Percentiles rank a stretch among this genome's conserved stretches.
Evolutionary conservation across 371 early-diverging fungal genomes (phyloP).

Genomic region (Lichtheimia hyalospora): DNA sequence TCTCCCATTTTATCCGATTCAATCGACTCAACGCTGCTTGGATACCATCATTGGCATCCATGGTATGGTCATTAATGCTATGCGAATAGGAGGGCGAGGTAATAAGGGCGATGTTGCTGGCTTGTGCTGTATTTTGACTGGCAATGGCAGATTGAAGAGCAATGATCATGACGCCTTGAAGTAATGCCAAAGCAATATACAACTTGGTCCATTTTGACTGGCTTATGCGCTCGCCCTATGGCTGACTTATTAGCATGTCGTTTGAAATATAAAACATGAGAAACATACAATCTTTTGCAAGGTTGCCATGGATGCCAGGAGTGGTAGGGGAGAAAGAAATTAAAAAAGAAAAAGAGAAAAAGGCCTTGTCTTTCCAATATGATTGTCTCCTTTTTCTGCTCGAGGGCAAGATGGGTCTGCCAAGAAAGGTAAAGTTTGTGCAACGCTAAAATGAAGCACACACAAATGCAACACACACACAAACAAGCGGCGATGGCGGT

Average conservation of each 20-base stretch:
- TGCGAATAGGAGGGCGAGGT: background rate
- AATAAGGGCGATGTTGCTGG: conserved; percentile 11
- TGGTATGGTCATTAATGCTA: background rate
- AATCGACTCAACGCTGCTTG: conserved; percentile 27
- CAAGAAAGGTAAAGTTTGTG: too few species aligned
- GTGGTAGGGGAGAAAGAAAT: background rate
- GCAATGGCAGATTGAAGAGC: conserved; percentile 39
- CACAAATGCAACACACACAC: too few species aligned
- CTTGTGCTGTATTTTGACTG: conserved; percentile 33
- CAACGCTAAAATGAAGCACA: too few species aligned
- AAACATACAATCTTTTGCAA: conserved; percentile 39
- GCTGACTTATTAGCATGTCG: background rate
- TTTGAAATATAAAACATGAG: background rate
- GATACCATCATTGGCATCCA: conserved; percentile 4
- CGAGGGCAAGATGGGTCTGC: too few species aligned
- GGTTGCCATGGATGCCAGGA: conserved; percentile 31
- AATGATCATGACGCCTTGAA: conserved; percentile 43
- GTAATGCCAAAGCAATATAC: conserved; percentile 33
- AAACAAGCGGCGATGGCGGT: too few species aligned
- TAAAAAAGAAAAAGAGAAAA: conserved; percentile 1
- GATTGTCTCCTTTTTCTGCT: too few species aligned
- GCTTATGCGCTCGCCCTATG: conserved; percentile 31
- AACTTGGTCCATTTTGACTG: conserved; percentile 42
- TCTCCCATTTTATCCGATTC: conserved; percentile 48
- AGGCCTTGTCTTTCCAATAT: background rate